Conservation (phyloP, 495 filamentous ascomycete species). For the Pseudomonodictys pantanalensis region DNA sequence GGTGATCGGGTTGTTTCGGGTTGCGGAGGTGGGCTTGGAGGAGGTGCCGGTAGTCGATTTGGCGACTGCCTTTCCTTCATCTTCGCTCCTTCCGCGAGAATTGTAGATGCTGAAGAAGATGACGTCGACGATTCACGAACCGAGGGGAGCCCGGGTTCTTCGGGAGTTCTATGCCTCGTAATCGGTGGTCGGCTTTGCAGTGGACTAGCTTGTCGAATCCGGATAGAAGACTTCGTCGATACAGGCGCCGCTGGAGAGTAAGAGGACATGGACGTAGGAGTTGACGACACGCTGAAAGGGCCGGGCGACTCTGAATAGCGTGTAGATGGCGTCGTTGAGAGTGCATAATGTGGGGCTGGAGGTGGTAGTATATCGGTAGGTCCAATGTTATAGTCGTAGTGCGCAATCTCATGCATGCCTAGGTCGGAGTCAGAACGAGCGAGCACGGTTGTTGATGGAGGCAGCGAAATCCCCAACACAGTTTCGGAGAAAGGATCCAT, state of each 20-base stretch:
- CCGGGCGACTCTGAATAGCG: constrained; percentile 90
- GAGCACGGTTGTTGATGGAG: constrained; percentile 32
- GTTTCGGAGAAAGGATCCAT: constrained; percentile 35
- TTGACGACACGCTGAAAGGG: constrained; percentile 85
- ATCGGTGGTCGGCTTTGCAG: constrained; percentile 66
- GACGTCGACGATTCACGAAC: constrained; percentile 57
- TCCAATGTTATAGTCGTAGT: constrained; percentile 11
- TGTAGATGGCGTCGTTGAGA: constrained; percentile 73
- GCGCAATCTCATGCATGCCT: neutral
- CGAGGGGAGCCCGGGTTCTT: constrained; percentile 57
- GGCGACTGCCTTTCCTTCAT: constrained; percentile 47
- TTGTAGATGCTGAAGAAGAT: constrained; percentile 43
- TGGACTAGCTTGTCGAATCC: constrained; percentile 62
- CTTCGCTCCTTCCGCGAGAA: constrained; percentile 44
- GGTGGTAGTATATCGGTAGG: constrained; percentile 33
- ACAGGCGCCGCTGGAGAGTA: constrained; percentile 79
- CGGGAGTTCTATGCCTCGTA: constrained; percentile 58
- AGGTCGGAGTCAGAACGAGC: constrained; percentile 9
- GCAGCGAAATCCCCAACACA: constrained; percentile 41
- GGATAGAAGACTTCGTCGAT: constrained; percentile 55
- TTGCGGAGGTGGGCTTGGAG: constrained; percentile 58
- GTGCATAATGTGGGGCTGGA: constrained; percentile 35
- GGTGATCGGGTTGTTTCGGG: constrained; percentile 60
- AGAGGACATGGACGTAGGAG: constrained; percentile 94
- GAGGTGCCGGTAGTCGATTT: constrained; percentile 47